A percentile compares a stretch with the other conserved stretches of the same genome.
phyloP scores from a whole-genome alignment of 108 stramenopile species.

The Schizochytrium sp. region DNA sequence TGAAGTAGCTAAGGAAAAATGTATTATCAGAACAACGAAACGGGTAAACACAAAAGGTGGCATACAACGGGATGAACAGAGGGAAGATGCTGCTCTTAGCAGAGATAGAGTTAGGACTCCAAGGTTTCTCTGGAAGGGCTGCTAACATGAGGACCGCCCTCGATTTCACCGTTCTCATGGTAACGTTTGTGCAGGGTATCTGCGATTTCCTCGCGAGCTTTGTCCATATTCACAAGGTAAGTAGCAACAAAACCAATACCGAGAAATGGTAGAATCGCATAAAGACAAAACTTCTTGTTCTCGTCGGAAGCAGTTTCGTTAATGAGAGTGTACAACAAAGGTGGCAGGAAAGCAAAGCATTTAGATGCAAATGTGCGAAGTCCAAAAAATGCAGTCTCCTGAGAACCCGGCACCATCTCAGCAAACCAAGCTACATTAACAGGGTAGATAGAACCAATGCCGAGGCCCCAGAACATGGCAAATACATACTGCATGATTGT shows the following conservation, averaged over 20 bases:
- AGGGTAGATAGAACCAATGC: conserved; percentile 24
- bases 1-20: not conserved
- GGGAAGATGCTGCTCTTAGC: too few species aligned
- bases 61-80: too few species aligned
- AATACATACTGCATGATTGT: conserved; percentile 23
- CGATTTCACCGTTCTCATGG: not conserved
- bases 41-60: not conserved
- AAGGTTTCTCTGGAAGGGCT: too few species aligned
- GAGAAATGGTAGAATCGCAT: conserved; percentile 27
- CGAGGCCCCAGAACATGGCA: conserved; percentile 26
- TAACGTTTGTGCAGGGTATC: conserved; percentile 21
- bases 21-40: not conserved
- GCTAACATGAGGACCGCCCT: not conserved
- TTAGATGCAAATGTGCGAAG: conserved; percentile 16
- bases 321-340: conserved; percentile 49
- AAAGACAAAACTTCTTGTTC: conserved; percentile 1
- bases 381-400: conserved; percentile 42
- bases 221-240: conserved; percentile 42
- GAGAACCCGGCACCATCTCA: conserved; percentile 31
- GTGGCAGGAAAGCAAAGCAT: conserved; percentile 21
- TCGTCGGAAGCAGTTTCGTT: conserved; percentile 26
- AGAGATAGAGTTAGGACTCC: too few species aligned
- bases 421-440: conserved; percentile 26
- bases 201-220: not conserved
- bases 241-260: not conserved